A percentile compares a stretch with the other conserved stretches of the same genome.
Evolutionary conservation across 352 stramenopile species (phyloP).

Genomic region (Nothophytophthora sp.): DNA sequence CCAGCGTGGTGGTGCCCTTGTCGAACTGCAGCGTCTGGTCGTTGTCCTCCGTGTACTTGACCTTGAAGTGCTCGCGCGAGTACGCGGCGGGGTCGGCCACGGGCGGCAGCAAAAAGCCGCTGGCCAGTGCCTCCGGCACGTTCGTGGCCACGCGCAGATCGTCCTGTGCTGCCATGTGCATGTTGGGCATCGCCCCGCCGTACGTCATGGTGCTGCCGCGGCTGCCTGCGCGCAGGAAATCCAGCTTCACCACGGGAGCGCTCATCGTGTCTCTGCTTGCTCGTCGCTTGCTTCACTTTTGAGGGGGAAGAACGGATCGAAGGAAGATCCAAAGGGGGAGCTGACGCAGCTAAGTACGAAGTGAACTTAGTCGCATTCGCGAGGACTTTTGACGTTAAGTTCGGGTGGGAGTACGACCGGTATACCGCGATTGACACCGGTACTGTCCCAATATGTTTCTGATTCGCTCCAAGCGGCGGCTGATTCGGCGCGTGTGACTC

Average conservation of each 20-base stretch:
- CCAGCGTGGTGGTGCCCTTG: conserved; percentile 99
- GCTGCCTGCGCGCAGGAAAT: conserved; percentile 74
- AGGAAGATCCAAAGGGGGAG: conserved; percentile 6
- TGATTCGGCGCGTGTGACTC: too few relatives aligned
- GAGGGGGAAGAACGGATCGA: neutral
- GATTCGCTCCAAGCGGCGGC: too few relatives aligned
- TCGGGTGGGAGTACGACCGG: too few relatives aligned
- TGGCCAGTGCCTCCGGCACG: conserved; percentile 31
- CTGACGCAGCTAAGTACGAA: too few relatives aligned
- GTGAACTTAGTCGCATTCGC: too few relatives aligned
- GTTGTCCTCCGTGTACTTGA: conserved; percentile 96
- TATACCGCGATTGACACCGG: too few relatives aligned
- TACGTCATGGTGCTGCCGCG: conserved; percentile 66
- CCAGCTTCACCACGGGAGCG: conserved; percentile 58
- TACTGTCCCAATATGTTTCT: too few relatives aligned
- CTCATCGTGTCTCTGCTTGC: conserved; percentile 22
- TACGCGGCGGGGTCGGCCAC: conserved; percentile 94
- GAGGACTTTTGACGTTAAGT: too few relatives aligned
- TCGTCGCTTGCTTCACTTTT: too few relatives aligned
- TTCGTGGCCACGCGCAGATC: conserved; percentile 29
- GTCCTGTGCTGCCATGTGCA: conserved; percentile 40
- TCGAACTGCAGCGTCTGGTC: conserved; percentile 97
- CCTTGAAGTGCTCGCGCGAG: conserved; percentile 96
- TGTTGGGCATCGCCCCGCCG: conserved; percentile 78
- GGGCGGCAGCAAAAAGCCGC: conserved; percentile 74